Conservation (phyloP, 2,329 filamentous ascomycete genomes). For the Coniochaeta ligniaria region DNA sequence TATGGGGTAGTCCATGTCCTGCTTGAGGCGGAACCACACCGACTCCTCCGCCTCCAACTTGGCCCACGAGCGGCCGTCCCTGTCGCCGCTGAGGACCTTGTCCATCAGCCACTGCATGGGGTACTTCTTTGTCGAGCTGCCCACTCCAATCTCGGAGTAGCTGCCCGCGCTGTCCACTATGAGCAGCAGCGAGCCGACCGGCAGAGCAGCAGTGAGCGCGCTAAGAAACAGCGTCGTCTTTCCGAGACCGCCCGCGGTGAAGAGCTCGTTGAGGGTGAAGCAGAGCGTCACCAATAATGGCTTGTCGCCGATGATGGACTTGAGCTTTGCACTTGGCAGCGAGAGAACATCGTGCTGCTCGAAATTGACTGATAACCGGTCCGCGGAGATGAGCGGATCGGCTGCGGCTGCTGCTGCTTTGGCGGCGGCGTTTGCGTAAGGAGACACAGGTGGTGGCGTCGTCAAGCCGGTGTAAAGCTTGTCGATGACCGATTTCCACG, state of each 20-base stretch:
- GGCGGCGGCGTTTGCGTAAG: conserved; percentile 42
- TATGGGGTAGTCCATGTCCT: conserved; percentile 69
- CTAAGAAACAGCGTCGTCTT: conserved; percentile 73
- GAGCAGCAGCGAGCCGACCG: conserved; percentile 60
- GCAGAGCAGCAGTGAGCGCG: conserved; percentile 51
- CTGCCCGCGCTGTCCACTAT: conserved; percentile 91
- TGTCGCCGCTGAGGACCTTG: conserved; percentile 58
- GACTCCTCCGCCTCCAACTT: conserved; percentile 71
- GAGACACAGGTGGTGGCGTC: conserved; percentile 39
- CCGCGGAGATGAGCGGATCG: conserved; percentile 30
- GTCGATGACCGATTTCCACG: conserved; percentile 61
- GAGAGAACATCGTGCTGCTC: conserved; percentile 41
- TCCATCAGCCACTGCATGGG: conserved; percentile 93
- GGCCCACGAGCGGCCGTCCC: conserved; percentile 52
- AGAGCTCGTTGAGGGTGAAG: conserved; percentile 95
- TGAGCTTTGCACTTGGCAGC: conserved; percentile 27
- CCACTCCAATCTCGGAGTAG: conserved; percentile 76
- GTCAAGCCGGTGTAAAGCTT: conserved; percentile 52
- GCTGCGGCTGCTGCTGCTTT: conserved; percentile 37
- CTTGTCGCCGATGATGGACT: conserved; percentile 15
- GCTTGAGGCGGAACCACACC: conserved; percentile 72
- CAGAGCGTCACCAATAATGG: conserved; percentile 68
- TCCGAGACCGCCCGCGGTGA: conserved; percentile 64
- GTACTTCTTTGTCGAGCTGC: conserved; percentile 56
- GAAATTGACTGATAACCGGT: conserved; percentile 33